Evolutionary conservation across 345 rosid species (phyloP).

Genomic region (Citrus unshiu): DNA sequence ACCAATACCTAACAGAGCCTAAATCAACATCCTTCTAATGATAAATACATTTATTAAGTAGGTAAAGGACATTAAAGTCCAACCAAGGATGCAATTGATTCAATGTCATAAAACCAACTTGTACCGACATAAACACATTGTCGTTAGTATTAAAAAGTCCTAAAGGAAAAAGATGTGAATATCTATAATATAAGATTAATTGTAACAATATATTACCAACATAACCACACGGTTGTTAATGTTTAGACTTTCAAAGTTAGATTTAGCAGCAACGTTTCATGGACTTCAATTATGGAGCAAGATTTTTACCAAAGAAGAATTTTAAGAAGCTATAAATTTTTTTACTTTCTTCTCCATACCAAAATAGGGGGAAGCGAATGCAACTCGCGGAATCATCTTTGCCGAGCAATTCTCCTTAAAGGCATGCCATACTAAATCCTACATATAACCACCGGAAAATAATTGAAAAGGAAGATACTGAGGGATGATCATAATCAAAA

Average conservation of each 20-base stretch:
- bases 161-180: neutral
- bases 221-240: too few relatives aligned
- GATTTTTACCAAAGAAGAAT: too few relatives aligned
- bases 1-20: too few relatives aligned
- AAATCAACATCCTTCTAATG: neutral
- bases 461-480: neutral
- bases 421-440: conserved; percentile 68
- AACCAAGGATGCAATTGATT: neutral
- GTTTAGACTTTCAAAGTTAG: too few relatives aligned
- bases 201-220: too few relatives aligned
- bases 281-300: too few relatives aligned
- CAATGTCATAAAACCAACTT: neutral
- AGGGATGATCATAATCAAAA: neutral
- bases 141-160: neutral
- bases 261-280: too few relatives aligned
- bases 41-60: neutral
- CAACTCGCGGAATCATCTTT: conserved; percentile 52
- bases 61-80: neutral
- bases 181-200: too few relatives aligned
- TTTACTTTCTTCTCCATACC: conserved; percentile 37
- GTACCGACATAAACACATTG: neutral
- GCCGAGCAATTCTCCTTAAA: conserved; percentile 61
- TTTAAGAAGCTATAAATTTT: neutral
- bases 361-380: conserved; percentile 43
- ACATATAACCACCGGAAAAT: conserved; percentile 7